Conservation (phyloP, 2,329 filamentous ascomycete genomes). For the Diaporthe citrichinensis region DNA sequence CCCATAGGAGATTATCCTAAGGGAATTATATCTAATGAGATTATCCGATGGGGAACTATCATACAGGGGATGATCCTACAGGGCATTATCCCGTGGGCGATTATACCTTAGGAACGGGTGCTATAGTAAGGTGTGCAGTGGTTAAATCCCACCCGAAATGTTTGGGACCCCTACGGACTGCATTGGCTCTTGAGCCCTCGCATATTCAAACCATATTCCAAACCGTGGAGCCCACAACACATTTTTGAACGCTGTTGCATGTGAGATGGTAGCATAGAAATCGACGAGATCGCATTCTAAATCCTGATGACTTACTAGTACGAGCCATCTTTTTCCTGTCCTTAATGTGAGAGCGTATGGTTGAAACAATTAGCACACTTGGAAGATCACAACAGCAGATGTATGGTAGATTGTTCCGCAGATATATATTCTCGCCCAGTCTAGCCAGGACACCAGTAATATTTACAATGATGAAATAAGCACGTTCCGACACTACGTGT, state of each 20-base stretch:
- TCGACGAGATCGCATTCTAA: no score
- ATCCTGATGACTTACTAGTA: no score
- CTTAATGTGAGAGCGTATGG: background rate
- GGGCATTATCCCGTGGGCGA: background rate
- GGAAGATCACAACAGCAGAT: background rate
- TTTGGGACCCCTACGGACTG: no score
- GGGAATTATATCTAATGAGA: background rate
- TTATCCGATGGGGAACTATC: background rate
- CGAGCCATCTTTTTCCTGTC: no score
- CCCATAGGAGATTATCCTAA: background rate
- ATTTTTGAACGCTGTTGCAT: no score
- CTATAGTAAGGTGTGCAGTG: no score
- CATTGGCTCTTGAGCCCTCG: no score
- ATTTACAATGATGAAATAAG: constrained; percentile 38
- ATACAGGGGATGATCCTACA: background rate
- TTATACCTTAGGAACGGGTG: background rate
- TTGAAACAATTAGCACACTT: background rate
- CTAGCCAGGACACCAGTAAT: constrained; percentile 35
- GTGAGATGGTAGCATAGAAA: no score
- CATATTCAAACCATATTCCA: no score
- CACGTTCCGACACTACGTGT: constrained; percentile 14
- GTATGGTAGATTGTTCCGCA: background rate
- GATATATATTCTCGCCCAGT: constrained; percentile 30
- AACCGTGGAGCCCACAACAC: no score
- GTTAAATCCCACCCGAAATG: no score